Conservation (phyloP, 352 stramenopile species). For the Phytophthora aleatoria region DNA sequence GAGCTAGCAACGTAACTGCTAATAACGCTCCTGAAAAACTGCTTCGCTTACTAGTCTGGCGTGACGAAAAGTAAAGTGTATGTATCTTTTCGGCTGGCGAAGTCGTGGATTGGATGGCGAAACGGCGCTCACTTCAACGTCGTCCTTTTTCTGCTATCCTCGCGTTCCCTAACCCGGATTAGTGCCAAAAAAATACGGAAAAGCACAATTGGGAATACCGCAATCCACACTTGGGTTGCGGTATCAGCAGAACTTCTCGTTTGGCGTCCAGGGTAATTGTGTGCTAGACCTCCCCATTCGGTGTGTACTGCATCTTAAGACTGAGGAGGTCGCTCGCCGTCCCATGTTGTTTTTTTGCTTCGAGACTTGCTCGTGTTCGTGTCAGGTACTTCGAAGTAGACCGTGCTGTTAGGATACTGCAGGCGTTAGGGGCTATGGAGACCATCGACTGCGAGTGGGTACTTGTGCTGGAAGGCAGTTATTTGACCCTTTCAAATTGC, state of each 20-base stretch:
- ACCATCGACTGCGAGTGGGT: neutral
- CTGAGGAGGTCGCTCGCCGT: neutral
- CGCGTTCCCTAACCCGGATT: neutral
- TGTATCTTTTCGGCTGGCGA: constrained; percentile 9
- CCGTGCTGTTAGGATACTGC: no score
- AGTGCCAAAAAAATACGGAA: no score
- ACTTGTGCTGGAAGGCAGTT: neutral
- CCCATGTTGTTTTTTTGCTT: constrained; percentile 1
- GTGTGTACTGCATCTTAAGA: constrained; percentile 3
- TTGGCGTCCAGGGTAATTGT: neutral
- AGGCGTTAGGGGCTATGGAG: neutral
- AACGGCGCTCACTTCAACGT: constrained; percentile 20
- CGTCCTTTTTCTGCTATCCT: constrained; percentile 1
- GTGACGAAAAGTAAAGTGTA: constrained; percentile 28
- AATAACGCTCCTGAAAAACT: constrained; percentile 2
- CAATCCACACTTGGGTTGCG: no score
- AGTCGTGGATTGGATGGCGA: constrained; percentile 4
- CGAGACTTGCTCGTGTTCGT: neutral
- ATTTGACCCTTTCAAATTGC: neutral
- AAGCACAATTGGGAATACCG: no score
- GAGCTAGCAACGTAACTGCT: constrained; percentile 4
- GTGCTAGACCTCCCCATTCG: neutral
- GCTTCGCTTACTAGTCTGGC: neutral
- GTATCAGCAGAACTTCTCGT: no score
- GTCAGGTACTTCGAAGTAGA: no score